Evolutionary conservation across 305 asterid genomes (phyloP).

Genomic region (Coffea humblotiana): DNA sequence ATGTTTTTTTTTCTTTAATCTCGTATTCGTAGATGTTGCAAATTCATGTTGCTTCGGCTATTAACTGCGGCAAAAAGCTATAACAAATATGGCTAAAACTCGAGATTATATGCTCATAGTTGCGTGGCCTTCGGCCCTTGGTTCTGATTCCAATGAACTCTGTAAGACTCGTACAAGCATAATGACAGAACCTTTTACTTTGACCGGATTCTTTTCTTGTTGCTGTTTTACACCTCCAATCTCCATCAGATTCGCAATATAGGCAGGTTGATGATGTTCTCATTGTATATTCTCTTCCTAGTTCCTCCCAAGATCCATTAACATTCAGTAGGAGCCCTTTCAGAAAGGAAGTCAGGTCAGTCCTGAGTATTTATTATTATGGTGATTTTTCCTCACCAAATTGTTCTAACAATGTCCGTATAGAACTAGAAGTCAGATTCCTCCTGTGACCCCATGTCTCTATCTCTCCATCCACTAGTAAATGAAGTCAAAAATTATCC

Average conservation of each 20-base stretch:
- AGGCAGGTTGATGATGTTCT: not conserved
- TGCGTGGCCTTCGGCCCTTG: not conserved
- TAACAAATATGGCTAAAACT: not conserved
- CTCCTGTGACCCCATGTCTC: not conserved
- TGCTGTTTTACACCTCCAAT: too few species aligned
- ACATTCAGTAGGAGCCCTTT: not conserved
- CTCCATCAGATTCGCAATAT: not conserved
- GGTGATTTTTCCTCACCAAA: not conserved
- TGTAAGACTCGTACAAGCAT: not conserved
- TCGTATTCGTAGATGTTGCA: not conserved
- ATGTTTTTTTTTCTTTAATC: not conserved
- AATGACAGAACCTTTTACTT: not conserved
- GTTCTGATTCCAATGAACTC: not conserved
- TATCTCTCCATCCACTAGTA: not conserved
- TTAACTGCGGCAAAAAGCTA: not conserved
- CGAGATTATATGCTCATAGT: not conserved
- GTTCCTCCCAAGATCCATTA: not conserved
- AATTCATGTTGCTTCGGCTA: not conserved
- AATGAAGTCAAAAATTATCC: not conserved
- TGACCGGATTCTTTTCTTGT: too few species aligned
- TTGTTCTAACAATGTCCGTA: not conserved
- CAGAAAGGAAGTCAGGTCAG: not conserved
- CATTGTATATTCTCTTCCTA: not conserved
- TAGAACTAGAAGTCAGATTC: not conserved
- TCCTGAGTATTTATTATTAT: not conserved